Evolutionary conservation across 352 stramenopile species (phyloP).

Genomic region (Phytopythium delawarense): DNA sequence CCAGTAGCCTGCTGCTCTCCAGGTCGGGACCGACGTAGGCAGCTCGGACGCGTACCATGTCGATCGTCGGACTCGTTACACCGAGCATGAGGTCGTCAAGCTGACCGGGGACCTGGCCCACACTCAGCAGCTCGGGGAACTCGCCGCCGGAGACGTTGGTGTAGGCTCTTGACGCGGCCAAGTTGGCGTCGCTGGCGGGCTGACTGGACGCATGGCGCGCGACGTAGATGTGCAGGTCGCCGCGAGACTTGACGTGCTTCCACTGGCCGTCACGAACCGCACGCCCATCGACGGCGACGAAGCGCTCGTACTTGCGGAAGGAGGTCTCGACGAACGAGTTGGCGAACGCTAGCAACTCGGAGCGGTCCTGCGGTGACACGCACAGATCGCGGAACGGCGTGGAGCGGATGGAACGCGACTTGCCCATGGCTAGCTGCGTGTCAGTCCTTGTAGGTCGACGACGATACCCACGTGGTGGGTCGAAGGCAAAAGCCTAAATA

Average conservation of each 20-base stretch:
- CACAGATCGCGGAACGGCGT: constrained; percentile 1
- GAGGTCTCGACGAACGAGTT: constrained; percentile 8
- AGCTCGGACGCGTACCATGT: constrained; percentile 41
- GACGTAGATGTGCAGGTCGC: constrained; percentile 4
- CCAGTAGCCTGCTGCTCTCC: constrained; percentile 31
- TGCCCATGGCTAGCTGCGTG: not conserved
- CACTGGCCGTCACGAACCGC: not conserved
- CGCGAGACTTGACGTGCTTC: constrained; percentile 8
- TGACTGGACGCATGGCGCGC: not conserved
- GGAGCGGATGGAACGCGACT: not conserved
- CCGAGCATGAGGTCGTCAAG: constrained; percentile 58
- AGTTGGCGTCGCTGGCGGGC: not conserved
- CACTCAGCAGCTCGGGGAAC: constrained; percentile 33
- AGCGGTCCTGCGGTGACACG: constrained; percentile 3
- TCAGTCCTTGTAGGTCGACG: not conserved
- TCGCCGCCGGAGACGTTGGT: constrained; percentile 5
- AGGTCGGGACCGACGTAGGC: constrained; percentile 36
- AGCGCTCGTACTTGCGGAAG: constrained; percentile 7
- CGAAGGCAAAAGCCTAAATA: not conserved
- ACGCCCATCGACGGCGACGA: constrained; percentile 1
- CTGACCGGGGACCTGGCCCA: constrained; percentile 36
- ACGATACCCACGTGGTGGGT: not conserved
- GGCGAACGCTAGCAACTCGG: constrained; percentile 3
- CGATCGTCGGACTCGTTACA: constrained; percentile 27
- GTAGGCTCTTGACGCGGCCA: not conserved